Conservation (phyloP, 768 basidiomycete genomes). For the Aureoboletus auriporus region DNA sequence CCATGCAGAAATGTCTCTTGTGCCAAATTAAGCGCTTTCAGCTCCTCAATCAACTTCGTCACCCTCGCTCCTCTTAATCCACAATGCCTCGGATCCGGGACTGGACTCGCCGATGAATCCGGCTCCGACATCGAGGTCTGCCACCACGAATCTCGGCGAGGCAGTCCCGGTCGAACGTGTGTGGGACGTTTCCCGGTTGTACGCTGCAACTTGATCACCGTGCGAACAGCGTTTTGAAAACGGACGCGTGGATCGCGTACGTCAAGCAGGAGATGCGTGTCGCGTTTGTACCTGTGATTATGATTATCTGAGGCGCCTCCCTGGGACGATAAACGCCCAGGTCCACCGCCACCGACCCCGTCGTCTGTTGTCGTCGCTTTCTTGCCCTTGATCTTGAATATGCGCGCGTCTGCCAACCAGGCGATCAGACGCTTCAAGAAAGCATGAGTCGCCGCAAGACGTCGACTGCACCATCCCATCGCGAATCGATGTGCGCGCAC, state of each 20-base stretch:
- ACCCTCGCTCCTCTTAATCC: slow-evolving; percentile 38
- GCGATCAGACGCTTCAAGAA: slow-evolving; percentile 9
- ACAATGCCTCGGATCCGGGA: slow-evolving; percentile 12
- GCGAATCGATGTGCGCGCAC: slow-evolving; percentile 22
- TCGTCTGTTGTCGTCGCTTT: neutral
- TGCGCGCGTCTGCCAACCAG: slow-evolving; percentile 9
- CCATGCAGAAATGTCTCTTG: slow-evolving; percentile 40
- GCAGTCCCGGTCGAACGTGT: slow-evolving; percentile 18
- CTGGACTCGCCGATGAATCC: slow-evolving; percentile 11
- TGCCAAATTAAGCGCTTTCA: slow-evolving; percentile 35
- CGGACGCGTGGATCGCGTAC: slow-evolving; percentile 27
- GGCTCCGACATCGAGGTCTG: slow-evolving; percentile 9
- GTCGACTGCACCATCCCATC: slow-evolving; percentile 20
- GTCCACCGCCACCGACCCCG: neutral
- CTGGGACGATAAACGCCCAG: neutral
- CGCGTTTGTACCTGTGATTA: neutral
- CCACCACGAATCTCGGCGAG: slow-evolving; percentile 27
- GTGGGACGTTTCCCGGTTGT: slow-evolving; percentile 23
- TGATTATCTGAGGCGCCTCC: neutral
- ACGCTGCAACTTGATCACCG: slow-evolving; percentile 39
- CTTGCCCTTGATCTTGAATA: neutral
- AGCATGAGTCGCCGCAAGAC: slow-evolving; percentile 6
- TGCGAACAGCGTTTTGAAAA: slow-evolving; percentile 38
- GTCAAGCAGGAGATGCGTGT: slow-evolving; percentile 17
- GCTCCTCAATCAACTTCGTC: slow-evolving; percentile 34